Base-by-base conservation (phyloP, 371 early-diverging fungal species). In the Smittium culicis region DNA sequence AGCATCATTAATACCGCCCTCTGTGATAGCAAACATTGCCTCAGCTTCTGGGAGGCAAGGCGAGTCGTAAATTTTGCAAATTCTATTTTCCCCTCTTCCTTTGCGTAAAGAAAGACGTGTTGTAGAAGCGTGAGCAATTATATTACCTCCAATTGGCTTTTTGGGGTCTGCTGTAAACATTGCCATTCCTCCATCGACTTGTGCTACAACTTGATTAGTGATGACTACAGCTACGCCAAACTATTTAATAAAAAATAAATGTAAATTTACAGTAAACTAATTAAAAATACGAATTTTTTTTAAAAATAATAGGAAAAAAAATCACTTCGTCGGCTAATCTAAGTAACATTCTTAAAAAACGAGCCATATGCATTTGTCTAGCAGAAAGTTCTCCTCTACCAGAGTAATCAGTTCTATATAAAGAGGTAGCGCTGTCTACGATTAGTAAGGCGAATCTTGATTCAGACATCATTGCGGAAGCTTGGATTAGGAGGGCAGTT, bases 111-210 rank as follows among this genome's bases (percentile, higher is more conserved):
- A 91, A 8, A 93, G 71, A 3, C 92, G 82, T 56, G 91, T 88
- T 27, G 88, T 85, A 62, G 95, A 97, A 11, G 98, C 89, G 73
- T 99, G 99, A 0, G 99, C 99, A 79, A 99, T 94, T 54, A 99
- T 94, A 77, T 99, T 93, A 59, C 99, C 99, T 45, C 99, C 99
- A 64, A 98, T 94, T 1, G 98, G 98, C 72, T 98, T 99, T 74
- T 97, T 98, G 34, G 93, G 92, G 71, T 98, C 97, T 17, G 91
- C 87, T 66, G 84, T 85, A 81, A 96, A 94, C 91, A 95, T 90
- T 25, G 88, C 80, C 59, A 87, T 84, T 11, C 86, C 93, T 58
- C 96, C 98, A 77, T 99, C 99, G 0, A 98, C 98, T 70, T 89
- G 90, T 0, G 98, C 96, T 1, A 98, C 99, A 0, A 99, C 99